Evolutionary conservation across 495 filamentous ascomycete genomes (phyloP), one percentile per base, ranked within the genome.

Genomic region (Tuber brumale): DNA sequence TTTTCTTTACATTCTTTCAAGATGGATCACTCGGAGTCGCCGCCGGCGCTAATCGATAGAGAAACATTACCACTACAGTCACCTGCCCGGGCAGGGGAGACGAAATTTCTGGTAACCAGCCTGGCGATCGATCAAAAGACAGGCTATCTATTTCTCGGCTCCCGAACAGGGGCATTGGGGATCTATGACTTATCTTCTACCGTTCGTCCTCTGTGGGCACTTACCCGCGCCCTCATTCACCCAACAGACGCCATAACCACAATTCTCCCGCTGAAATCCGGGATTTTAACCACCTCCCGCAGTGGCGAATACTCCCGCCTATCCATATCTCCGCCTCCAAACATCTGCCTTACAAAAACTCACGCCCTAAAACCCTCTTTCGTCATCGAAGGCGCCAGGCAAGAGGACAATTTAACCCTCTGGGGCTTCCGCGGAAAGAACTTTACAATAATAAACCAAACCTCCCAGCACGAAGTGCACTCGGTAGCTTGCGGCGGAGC

Each of bases 381-480:
- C 8, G 76, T 78, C 8, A 76, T 78, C 31, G 76, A 78, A n/a
- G 76, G 76, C 19, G 74, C 69, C 44, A 41, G 37, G 3, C 75
- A 73, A 9, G 77, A 83, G 1, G 79, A 74, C 19, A 82, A 92
- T 44, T 85, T 97, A 1, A 85, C 93, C 73, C 81, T 97, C 39
- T 92, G 91, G 84, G 95, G 95, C 19, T 98, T 97, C 84, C 88
- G 87, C 39, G 89, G 91, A 74, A 92, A 89, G 71, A 84, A 88
- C 46, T 97, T 98, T 76, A 85, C 97, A 21, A 87, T 93, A 37
- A 94, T 92, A 88, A 92, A 96, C 82, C 91, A 91, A 74, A 88
- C 88, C 0, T 85, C 83, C 16, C 87, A 91, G 44, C 85, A 87
- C 39, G 91, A 94, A 79, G 82, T 94, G 9, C 87, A 90, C 70